Percentiles rank a stretch among this genome's conserved stretches.
Conservation (phyloP, 768 basidiomycete genomes). For the Tylopilus balloui region DNA sequence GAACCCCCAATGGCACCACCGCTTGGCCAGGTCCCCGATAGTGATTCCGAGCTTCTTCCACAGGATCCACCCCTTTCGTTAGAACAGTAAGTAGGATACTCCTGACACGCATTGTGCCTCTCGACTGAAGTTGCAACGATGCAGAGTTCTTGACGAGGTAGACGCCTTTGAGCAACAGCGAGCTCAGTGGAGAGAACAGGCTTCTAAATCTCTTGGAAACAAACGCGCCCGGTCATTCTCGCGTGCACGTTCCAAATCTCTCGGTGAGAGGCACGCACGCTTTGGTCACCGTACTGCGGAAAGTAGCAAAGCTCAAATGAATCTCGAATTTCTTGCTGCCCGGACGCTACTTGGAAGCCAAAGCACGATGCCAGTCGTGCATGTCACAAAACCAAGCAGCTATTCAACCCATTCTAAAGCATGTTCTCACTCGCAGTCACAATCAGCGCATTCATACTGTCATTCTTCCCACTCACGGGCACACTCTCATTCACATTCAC, state of each 20-base stretch:
- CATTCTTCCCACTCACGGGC: constrained; percentile 25
- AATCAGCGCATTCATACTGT: constrained; percentile 16
- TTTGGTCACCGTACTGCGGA: constrained; percentile 16
- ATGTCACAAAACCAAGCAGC: constrained; percentile 17
- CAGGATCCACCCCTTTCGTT: constrained; percentile 60
- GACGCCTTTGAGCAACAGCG: constrained; percentile 59
- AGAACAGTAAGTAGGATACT: constrained; percentile 31
- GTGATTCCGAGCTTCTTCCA: constrained; percentile 49
- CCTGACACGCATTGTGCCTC: not conserved
- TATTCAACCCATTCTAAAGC: constrained; percentile 26
- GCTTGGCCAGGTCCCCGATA: not conserved
- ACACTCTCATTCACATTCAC: constrained; percentile 36
- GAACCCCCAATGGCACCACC: constrained; percentile 17
- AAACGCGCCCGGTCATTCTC: constrained; percentile 58
- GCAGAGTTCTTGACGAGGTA: constrained; percentile 66
- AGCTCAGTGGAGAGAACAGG: constrained; percentile 61
- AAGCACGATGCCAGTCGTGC: constrained; percentile 42
- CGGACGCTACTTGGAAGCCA: constrained; percentile 67
- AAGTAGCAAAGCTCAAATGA: constrained; percentile 19
- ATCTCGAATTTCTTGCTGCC: constrained; percentile 59
- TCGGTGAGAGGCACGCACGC: constrained; percentile 20
- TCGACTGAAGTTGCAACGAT: not conserved
- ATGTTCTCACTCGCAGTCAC: constrained; percentile 28
- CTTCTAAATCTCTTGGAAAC: constrained; percentile 60
- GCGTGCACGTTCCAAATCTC: constrained; percentile 44